Base-by-base conservation (phyloP, 1,284 basidiomycete genomes). In the Ustilago cynodontis region DNA sequence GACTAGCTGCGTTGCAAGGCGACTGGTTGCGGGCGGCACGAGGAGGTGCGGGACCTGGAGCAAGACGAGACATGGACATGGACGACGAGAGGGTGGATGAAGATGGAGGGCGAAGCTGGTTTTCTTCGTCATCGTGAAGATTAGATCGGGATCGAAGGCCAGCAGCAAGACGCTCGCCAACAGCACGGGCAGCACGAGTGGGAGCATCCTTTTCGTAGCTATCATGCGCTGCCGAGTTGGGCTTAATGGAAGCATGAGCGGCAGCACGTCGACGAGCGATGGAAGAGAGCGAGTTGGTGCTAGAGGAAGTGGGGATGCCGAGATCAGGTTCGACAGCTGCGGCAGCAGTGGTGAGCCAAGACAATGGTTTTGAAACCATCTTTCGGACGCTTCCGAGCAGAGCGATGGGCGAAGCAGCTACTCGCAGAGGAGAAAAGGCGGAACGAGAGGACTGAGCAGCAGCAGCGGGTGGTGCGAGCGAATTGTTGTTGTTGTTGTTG, bases 371-470 rank as follows among this genome's bases (percentile, higher is more conserved):
- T 55, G 79, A 45, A 28, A 81, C 73, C 59, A 72, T 77, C 51
- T 79, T 75, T 26, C 73, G 63, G 9, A 81, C 68, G 53, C 78
- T 79, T 13, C 73, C 72, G 37, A 81, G 60, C 45, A 81, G 45
- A 13, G 75, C 75, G 31, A 73, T 63, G 47, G 75, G 75, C 2
- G 75, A 65, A 22, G 74, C 69, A n/a, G 75, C 70, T 4, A 61
- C 73, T 18, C 75, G 65, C 26, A 77, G 54, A 20, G 75, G 71
- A 22, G 75, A 69, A 41, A 77, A 73, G 45, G 75, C 59, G 7
- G 71, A 74, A 41, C 54, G 65, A 22, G 64, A 18, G n/a, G 62
- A 39, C 16, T 54, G 60, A 20, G 28, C 51, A 33, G 58, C 24
- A 20, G 28, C 51, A 33, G 58, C 24, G 16, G 68, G 65, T 16